A percentile compares a stretch with the other conserved stretches of the same genome.
phyloP scores from a whole-genome alignment of 129 eudicot genomes.

The Pittosporum tobira region DNA sequence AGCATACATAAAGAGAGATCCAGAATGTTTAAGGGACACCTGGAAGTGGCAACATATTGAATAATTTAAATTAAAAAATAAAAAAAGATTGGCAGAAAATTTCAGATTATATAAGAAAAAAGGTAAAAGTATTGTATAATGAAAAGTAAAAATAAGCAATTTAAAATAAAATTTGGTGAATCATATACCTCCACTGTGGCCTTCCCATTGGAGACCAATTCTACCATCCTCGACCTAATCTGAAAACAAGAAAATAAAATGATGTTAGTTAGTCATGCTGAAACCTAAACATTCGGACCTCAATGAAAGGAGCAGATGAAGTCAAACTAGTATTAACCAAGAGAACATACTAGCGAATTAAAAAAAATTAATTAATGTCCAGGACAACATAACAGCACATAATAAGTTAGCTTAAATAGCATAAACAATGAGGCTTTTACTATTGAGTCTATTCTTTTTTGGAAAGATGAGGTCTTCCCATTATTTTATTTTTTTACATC shows the following conservation, averaged over 20 bases:
- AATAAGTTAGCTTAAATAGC: background rate
- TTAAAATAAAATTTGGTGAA: background rate
- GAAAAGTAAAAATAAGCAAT: background rate
- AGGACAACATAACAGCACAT: background rate
- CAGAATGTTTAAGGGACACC: constrained; percentile 98
- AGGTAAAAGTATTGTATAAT: background rate
- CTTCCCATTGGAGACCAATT: constrained; percentile 78
- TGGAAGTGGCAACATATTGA: constrained; percentile 21
- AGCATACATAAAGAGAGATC: constrained; percentile 99
- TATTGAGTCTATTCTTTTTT: no score
- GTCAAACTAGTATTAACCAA: background rate
- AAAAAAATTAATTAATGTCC: no score
- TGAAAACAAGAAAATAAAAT: constrained; percentile 19
- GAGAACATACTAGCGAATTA: no score
- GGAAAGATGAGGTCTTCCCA: no score
- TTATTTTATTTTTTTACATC: no score
- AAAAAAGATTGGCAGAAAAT: no score
- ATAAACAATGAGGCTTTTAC: no score
- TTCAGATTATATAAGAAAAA: background rate
- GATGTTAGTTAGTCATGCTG: constrained; percentile 1
- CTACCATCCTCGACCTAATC: constrained; percentile 81
- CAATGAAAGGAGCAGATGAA: background rate
- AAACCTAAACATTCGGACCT: background rate
- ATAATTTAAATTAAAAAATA: no score
- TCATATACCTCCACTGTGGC: constrained; percentile 80